Evolutionary conservation across 345 rosid species (phyloP), one percentile per base, ranked within the genome.

Genomic region (Populus ilicifolia): DNA sequence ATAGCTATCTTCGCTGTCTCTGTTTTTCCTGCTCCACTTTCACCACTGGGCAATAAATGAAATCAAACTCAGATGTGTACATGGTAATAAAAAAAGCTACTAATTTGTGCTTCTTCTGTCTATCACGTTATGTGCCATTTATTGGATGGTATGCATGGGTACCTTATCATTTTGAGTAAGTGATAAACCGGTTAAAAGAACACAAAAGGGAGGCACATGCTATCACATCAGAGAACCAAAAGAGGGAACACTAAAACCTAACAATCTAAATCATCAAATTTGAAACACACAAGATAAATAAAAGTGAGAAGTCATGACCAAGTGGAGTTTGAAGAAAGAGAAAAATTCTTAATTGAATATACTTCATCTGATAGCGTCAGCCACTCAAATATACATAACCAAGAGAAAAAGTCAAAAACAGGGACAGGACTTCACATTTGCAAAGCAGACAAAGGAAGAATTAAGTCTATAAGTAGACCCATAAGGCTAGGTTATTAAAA

Each of bases 1-100:
- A 96, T 96, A 63, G 98, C 97, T 87, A 96, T 96, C 90, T 96
- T 96, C 67, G 99, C 99, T 33, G 99, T 93, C 89, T 96, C 98
- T 30, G 99, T 96, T 86, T 96, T 96, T 76, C 99, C 99, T 25
- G 99, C 99, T 80, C 98, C 99, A 89, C 99, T 95, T 86, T 95
- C 99, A 72, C 99, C 99, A 41, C 99, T 96, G 89, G 30, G 77
- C 77, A 87, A 77, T 59, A 89, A 80, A 68, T 63, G 66, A 79
- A 71, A 41, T 52, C 5, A 35, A n/a, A 71, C 30, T 21, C n/a
- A 50, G 62, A 36, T 75, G 43, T 8, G 11, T 14, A 12, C 54
- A 20, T 33, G 35, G 20, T 2, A 27, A 30, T 29, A 3, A 70
- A 71, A 71, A 68, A 73, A 18, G 74, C 27, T 59, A 59, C 1